phyloP scores from a whole-genome alignment of 495 filamentous ascomycete genomes.

The Penicillium bialowiezense region DNA sequence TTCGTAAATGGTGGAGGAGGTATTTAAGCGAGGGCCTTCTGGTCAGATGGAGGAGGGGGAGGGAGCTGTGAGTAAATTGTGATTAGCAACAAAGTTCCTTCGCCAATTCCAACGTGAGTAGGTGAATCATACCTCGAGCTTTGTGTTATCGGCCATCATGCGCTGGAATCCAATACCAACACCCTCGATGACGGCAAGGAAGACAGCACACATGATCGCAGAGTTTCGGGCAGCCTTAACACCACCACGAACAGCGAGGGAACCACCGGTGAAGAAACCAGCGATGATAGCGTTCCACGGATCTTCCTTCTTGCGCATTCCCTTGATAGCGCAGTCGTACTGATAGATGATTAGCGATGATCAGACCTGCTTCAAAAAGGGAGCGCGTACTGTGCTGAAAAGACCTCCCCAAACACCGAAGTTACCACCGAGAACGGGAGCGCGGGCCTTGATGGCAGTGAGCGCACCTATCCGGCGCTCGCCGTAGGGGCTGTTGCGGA shows the following conservation, averaged over 20 bases:
- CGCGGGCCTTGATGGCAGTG: slow-evolving; percentile 95
- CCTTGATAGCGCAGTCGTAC: slow-evolving; percentile 95
- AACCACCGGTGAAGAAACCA: slow-evolving; percentile 94
- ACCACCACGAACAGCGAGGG: slow-evolving; percentile 87
- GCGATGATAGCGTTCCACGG: slow-evolving; percentile 95
- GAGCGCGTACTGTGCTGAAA: slow-evolving; percentile 59
- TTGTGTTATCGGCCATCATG: slow-evolving; percentile 91
- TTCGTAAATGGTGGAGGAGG: slow-evolving; percentile 3
- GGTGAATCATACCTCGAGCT: slow-evolving; percentile 55
- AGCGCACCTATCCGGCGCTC: slow-evolving; percentile 93
- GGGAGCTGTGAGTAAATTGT: slow-evolving; percentile 24
- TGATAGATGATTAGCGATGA: not conserved
- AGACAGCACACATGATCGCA: slow-evolving; percentile 90
- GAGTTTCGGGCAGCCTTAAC: slow-evolving; percentile 85
- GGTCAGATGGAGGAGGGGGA: slow-evolving; percentile 39
- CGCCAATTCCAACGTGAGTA: not conserved
- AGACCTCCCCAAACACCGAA: slow-evolving; percentile 97
- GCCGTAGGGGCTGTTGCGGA: slow-evolving; percentile 83
- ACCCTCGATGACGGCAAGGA: slow-evolving; percentile 94
- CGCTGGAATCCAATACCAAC: slow-evolving; percentile 96
- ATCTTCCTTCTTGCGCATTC: slow-evolving; percentile 92
- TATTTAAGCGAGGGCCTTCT: slow-evolving; percentile 44
- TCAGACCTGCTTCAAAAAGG: not conserved
- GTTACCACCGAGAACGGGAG: slow-evolving; percentile 94
- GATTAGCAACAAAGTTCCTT: too few relatives aligned